These are phyloP conservation scores for Trichothecium roseum DNA, from an alignment of 2,329 filamentous ascomycete species.

Conservation along the genomic window DNA sequence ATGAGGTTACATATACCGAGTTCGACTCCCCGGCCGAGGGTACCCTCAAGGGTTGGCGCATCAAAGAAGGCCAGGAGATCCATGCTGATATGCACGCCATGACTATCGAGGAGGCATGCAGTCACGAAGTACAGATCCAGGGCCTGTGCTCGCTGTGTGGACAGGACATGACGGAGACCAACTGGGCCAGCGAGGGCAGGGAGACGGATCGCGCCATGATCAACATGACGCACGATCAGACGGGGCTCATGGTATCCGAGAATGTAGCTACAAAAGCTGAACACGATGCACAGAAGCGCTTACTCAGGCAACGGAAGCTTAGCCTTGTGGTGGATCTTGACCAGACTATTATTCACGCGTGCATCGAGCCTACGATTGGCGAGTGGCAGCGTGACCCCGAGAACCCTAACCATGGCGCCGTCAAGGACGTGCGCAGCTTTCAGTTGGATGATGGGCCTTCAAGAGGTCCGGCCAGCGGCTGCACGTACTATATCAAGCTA, in stretches of 20 bases:
- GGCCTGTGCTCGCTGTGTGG: constrained; percentile 89
- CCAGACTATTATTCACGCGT: constrained; percentile 97
- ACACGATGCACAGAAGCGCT: constrained; percentile 72
- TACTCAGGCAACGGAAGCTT: constrained; percentile 73
- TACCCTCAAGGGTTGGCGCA: constrained; percentile 64
- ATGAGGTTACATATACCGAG: constrained; percentile 60
- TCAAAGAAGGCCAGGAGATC: constrained; percentile 57
- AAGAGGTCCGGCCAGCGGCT: constrained; percentile 56
- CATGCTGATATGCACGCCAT: constrained; percentile 48
- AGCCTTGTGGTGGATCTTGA: constrained; percentile 94
- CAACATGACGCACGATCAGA: constrained; percentile 91
- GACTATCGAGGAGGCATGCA: constrained; percentile 82
- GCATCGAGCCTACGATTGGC: constrained; percentile 88
- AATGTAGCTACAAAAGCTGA: constrained; percentile 73
- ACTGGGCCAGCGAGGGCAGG: constrained; percentile 69
- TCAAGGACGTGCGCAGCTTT: constrained; percentile 81
- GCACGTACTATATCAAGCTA: constrained; percentile 97
- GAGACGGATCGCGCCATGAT: constrained; percentile 83
- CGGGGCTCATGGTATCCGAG: constrained; percentile 73
- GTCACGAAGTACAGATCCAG: constrained; percentile 82
- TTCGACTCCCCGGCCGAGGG: constrained; percentile 83
- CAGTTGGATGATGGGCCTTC: constrained; percentile 81
- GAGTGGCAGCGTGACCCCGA: constrained; percentile 87
- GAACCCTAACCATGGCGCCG: constrained; percentile 83
- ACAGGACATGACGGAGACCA: constrained; percentile 87